A percentile compares a stretch with the other conserved stretches of the same genome.
Conservation (phyloP, 306 rosid species). For the Luffa aegyptiaca region DNA sequence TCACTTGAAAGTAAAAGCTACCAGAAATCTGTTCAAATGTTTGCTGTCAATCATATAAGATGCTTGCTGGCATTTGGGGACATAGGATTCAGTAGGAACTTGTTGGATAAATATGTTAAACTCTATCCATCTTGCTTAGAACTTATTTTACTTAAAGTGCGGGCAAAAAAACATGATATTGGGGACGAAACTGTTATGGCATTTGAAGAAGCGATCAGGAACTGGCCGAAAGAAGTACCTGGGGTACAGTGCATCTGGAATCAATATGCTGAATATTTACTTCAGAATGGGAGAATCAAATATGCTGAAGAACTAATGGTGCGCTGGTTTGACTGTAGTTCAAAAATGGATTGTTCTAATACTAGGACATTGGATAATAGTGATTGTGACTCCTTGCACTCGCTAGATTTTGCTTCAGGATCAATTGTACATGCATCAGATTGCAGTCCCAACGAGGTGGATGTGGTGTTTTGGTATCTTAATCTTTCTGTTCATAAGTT, state of each 20-base stretch:
- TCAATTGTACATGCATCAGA: slow-evolving; percentile 21
- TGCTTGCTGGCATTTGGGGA: slow-evolving; percentile 60
- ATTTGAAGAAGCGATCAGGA: slow-evolving; percentile 57
- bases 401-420: slow-evolving; percentile 26
- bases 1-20: slow-evolving; percentile 34
- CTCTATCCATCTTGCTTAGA: slow-evolving; percentile 70
- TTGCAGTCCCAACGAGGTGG: slow-evolving; percentile 35
- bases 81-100: slow-evolving; percentile 32
- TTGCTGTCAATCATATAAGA: slow-evolving; percentile 73
- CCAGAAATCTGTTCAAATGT: slow-evolving; percentile 46
- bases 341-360: slow-evolving; percentile 29
- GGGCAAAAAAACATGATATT: slow-evolving; percentile 28
- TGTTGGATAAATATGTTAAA: slow-evolving; percentile 58
- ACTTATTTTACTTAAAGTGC: slow-evolving; percentile 44
- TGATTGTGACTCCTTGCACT: slow-evolving; percentile 13
- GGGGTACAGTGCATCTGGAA: slow-evolving; percentile 90
- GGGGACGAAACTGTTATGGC: slow-evolving; percentile 32
- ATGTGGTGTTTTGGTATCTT: slow-evolving; percentile 61
- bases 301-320: slow-evolving; percentile 51
- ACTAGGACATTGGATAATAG: slow-evolving; percentile 16
- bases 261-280: slow-evolving; percentile 59
- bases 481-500: slow-evolving; percentile 53
- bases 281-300: slow-evolving; percentile 39
- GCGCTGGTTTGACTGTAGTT: slow-evolving; percentile 59
- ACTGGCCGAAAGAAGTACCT: slow-evolving; percentile 74